Evolutionary conservation across 169 alveolate species (phyloP), one percentile per base, ranked within the genome.

Genomic region (Babesia sp.): DNA sequence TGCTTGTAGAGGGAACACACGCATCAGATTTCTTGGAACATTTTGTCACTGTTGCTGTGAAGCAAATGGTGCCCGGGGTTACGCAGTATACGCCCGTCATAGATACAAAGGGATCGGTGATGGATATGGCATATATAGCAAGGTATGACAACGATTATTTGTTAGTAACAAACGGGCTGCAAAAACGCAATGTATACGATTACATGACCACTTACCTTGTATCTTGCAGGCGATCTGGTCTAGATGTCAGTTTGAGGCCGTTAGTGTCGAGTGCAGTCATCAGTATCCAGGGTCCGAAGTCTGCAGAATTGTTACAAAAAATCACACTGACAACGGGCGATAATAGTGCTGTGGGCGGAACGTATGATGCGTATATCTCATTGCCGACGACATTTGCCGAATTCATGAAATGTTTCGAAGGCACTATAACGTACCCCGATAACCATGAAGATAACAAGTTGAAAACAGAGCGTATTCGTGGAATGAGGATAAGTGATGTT

Each of bases 61-160:
- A 79, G 34, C 71, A 60, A 22, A 71, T 87, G 90, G 55, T 36
- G 29, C 45, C 22, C 4, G 50, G 72, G 31, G 83, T 76, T 55
- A 67, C 78, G 31, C 69, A 76, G 44, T 83, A 87, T 50, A 53
- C 88, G 11, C 67, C 83, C 34, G 45, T 87, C 22, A 20, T 87
- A 45, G 93, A 87, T 28, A 80, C 88, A 56, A 75, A 87, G 56
- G 81, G 91, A 9, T 51, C 51, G 33, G 74, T 87, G 45, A 37
- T 87, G 73, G 93, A 83, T 48, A 87, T 81, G 56, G 84, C 84
- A 18, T 79, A 81, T 48, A 85, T 87, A 29, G 71, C 81, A 37
- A 83, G 73, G 54, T 46, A 54, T 29, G 84, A 79, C n/a, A 74
- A 76, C 22, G 77, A 61, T 48, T 68, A 72, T 11, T 60, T 79